Percentiles rank a stretch among this genome's conserved stretches.
Conservation (phyloP, 129 eudicot genomes). For the Sambucus nigra region DNA sequence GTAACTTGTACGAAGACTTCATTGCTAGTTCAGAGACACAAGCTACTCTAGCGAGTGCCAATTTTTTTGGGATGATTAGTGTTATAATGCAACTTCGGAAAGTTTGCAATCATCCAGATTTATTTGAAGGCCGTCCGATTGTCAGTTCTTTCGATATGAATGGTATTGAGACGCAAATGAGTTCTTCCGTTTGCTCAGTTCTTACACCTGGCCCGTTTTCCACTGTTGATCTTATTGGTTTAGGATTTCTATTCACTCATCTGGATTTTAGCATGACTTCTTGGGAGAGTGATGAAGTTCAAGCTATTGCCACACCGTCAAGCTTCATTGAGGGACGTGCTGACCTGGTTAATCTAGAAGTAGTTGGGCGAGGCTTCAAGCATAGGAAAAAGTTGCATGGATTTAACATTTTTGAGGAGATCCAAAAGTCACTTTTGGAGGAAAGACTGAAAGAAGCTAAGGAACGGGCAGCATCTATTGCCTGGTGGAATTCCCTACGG, state of each 20-base stretch:
- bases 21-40: conserved; percentile 97
- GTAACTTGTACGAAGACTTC: conserved; percentile 91
- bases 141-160: conserved; percentile 91
- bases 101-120: conserved; percentile 98
- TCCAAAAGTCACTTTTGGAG: conserved; percentile 62
- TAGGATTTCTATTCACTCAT: conserved; percentile 78
- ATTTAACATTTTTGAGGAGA: conserved; percentile 75
- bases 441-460: conserved; percentile 70
- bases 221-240: conserved; percentile 49
- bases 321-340: conserved; percentile 48
- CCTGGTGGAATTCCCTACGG: conserved; percentile 94
- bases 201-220: conserved; percentile 47
- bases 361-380: conserved; percentile 16
- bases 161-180: conserved; percentile 62
- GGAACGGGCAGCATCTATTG: conserved; percentile 63
- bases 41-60: conserved; percentile 79
- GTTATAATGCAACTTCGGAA: conserved; percentile 97
- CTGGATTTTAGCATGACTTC: conserved; percentile 72
- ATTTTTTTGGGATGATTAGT: conserved; percentile 92
- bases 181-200: conserved; percentile 73
- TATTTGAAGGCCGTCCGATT: conserved; percentile 98
- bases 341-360: conserved; percentile 17
- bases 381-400: conserved; percentile 35
- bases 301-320: conserved; percentile 77
- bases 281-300: conserved; percentile 83